Evolutionary conservation across 257 asterid genomes (phyloP), one percentile per base, ranked within the genome.

Genomic region (Handroanthus guayacan): DNA sequence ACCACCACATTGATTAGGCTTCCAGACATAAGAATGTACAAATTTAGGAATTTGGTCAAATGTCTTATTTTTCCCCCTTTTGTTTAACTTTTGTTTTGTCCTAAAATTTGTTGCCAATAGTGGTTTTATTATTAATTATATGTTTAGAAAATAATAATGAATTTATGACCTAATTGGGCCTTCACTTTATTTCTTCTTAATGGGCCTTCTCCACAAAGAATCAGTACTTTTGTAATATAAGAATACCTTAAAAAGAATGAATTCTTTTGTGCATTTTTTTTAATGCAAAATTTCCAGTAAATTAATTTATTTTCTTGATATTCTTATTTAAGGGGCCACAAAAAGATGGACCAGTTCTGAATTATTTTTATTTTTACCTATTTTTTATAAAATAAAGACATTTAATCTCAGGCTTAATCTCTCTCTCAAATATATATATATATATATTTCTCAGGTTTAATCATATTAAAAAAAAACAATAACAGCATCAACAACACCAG

Each of bases 31-130:
- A 11, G 66, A 56, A 9, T 39, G 11, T 6, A 38, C 11, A 37
- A 12, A 55, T 56, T 38, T 52, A 37, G 36, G 51, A 9, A 36
- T n/a, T 52, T 37, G 58, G 63, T 69, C 75, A 69, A 69, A 38
- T 34, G 5, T 55, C 2, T 9, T 37, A 7, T 4, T 37, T 39
- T 62, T 51, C 36, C 47, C 2, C 58, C 6, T 2, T 14, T 14
- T 10, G 2, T 44, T 18, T 17, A 5, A 9, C 10, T 0, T 50
- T 51, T 71, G 25, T 37, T 37, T 71, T 56, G 39, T 60, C 58
- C 37, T 13, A 10, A 61, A 11, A 9, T 2, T 47, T 62, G 62
- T 62, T 9, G 13, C 41, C 12, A 17, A 3, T 50, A 25, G 3
- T 47, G 62, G n/a, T 11, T 72, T 58, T 58, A 43, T 3, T 18